Percentiles rank a stretch among this genome's conserved stretches.
Conservation (phyloP, 257 asterid genomes). For the Rauvolfia tetraphylla region DNA sequence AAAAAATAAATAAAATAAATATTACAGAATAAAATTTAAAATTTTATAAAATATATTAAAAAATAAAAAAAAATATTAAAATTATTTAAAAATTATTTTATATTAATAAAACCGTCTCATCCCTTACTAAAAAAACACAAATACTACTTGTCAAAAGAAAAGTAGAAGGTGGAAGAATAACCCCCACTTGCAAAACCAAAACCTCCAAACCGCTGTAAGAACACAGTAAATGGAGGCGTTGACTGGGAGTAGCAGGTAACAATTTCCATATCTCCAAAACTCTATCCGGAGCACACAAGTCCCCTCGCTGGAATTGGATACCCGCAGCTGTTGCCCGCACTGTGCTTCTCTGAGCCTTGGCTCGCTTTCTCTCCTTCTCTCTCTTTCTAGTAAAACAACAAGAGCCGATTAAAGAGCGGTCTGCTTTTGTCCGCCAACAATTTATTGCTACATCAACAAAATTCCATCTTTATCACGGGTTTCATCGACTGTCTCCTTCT, state of each 20-base stretch:
- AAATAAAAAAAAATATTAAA: too few relatives aligned
- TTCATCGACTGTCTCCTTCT: background rate
- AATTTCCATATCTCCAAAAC: background rate
- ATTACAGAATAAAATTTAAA: too few relatives aligned
- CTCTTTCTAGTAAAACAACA: background rate
- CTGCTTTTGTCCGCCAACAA: background rate
- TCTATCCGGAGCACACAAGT: background rate
- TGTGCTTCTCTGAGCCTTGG: constrained; percentile 11
- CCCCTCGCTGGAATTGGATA: background rate
- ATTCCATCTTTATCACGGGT: background rate
- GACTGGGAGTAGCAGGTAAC: background rate
- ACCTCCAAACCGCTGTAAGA: too few relatives aligned
- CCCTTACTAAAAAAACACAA: too few relatives aligned
- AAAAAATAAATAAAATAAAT: too few relatives aligned
- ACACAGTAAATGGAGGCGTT: constrained; percentile 2
- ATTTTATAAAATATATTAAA: too few relatives aligned
- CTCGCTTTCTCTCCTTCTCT: background rate
- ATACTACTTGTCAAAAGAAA: too few relatives aligned
- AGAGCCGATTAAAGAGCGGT: background rate
- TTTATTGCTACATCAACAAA: too few relatives aligned
- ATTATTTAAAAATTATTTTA: too few relatives aligned
- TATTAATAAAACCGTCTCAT: too few relatives aligned
- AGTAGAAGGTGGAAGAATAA: too few relatives aligned
- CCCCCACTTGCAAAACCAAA: too few relatives aligned
- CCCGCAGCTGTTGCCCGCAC: background rate